These are phyloP conservation scores for Acanthamoeba lenticulata DNA, from an alignment of 208 protist genomes.

Conservation along the genomic window DNA sequence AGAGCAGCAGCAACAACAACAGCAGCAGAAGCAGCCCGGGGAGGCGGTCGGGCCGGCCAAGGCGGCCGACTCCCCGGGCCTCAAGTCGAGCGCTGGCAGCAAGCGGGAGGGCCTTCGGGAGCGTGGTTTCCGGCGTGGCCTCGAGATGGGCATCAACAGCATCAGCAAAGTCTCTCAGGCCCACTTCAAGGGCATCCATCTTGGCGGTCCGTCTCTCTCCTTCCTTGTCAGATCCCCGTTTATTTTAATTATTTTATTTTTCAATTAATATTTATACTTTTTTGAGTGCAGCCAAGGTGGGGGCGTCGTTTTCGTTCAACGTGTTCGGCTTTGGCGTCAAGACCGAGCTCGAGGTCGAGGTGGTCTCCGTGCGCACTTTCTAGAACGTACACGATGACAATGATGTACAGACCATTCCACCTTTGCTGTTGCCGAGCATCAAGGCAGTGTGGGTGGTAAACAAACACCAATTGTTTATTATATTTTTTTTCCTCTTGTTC, in stretches of 20 bases:
- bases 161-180: constrained; percentile 5
- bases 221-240: no score
- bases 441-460: no score
- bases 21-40: neutral
- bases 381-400: no score
- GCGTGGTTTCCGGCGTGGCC: neutral
- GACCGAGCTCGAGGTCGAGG: neutral
- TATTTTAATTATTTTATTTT: neutral
- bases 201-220: neutral
- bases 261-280: neutral
- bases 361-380: neutral
- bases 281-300: neutral
- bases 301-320: neutral
- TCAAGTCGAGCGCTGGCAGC: neutral
- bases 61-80: no score
- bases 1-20: neutral
- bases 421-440: no score
- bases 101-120: neutral
- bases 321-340: neutral
- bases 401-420: no score
- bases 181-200: constrained; percentile 2
- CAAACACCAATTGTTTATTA: no score
- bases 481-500: no score
- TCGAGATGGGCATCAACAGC: constrained; percentile 36
- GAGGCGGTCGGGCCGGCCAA: neutral